Conservation (phyloP, 176 grass and related monocot species). For the Chrysopogon serrulatus region DNA sequence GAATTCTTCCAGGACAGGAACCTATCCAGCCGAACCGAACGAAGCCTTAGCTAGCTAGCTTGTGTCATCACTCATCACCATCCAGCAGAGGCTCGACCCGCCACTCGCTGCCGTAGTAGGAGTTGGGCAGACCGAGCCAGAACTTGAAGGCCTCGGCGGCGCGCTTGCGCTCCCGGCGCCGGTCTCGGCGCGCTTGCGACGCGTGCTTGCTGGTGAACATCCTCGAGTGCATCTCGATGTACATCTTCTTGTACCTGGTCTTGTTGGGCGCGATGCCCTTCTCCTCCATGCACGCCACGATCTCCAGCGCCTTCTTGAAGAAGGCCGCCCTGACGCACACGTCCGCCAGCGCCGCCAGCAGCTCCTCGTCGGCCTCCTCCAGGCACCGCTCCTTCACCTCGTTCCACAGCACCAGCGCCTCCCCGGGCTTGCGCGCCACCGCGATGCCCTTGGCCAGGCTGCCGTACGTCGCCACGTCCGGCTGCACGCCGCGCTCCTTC, state of each 20-base stretch:
- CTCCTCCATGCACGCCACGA: constrained; percentile 97
- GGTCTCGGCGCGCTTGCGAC: constrained; percentile 74
- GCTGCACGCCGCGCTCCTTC: constrained; percentile 48
- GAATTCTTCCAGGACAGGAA: too few species aligned
- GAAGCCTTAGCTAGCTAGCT: not conserved
- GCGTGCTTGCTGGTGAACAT: constrained; percentile 96
- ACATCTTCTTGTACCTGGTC: constrained; percentile 92
- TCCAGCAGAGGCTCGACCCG: constrained; percentile 34
- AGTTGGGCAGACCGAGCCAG: constrained; percentile 91
- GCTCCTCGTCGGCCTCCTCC: constrained; percentile 57
- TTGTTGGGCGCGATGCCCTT: constrained; percentile 84
- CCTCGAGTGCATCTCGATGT: constrained; percentile 84
- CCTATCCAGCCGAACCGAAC: too few species aligned
- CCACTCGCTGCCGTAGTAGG: constrained; percentile 85
- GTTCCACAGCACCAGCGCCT: constrained; percentile 84
- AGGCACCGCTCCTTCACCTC: constrained; percentile 73
- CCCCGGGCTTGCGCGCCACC: constrained; percentile 60
- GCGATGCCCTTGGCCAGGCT: constrained; percentile 75
- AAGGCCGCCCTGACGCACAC: constrained; percentile 82
- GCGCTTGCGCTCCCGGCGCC: constrained; percentile 60
- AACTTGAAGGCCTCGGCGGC: constrained; percentile 93
- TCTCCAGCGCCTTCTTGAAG: constrained; percentile 91
- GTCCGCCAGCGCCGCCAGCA: constrained; percentile 75
- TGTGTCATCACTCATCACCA: not conserved
- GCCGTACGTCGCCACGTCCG: constrained; percentile 71